Conservation (phyloP, 2,329 filamentous ascomycete species). For the Trematosphaeria pertusa region DNA sequence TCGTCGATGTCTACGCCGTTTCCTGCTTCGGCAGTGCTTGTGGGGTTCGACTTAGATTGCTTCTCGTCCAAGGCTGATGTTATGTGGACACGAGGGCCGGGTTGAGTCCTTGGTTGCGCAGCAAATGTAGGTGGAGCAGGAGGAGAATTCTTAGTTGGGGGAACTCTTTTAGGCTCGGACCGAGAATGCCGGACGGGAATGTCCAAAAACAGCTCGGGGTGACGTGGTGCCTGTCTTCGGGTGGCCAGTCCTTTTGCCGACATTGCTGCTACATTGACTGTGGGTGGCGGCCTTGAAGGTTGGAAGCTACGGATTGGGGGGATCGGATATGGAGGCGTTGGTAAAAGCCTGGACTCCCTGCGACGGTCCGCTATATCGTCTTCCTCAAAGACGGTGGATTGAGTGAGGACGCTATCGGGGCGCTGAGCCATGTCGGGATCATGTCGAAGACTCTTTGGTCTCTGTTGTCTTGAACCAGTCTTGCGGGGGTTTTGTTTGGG, state of each 20-base stretch:
- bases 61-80: conserved; percentile 20
- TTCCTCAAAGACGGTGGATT: conserved; percentile 49
- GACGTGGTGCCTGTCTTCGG: conserved; percentile 13
- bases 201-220: conserved; percentile 39
- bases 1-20: conserved; percentile 43
- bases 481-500: conserved; percentile 7
- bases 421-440: conserved; percentile 19
- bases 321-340: conserved; percentile 40
- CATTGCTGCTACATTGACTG: too few relatives aligned
- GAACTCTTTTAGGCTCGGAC: conserved; percentile 26
- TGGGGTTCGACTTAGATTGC: conserved; percentile 24
- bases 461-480: conserved; percentile 10
- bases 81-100: conserved; percentile 23
- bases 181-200: conserved; percentile 41
- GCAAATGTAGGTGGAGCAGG: background rate
- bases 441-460: conserved; percentile 14
- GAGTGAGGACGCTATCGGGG: conserved; percentile 41
- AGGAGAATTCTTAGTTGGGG: background rate
- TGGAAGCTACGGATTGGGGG: conserved; percentile 43
- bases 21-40: conserved; percentile 29
- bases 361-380: conserved; percentile 32
- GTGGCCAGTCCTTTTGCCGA: conserved; percentile 3
- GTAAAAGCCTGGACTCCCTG: conserved; percentile 37
- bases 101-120: conserved; percentile 4
- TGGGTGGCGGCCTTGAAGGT: conserved; percentile 32